Percentiles rank a stretch among this genome's conserved stretches.
Conservation (phyloP, 257 asterid genomes). For the Gentiana dahurica region DNA sequence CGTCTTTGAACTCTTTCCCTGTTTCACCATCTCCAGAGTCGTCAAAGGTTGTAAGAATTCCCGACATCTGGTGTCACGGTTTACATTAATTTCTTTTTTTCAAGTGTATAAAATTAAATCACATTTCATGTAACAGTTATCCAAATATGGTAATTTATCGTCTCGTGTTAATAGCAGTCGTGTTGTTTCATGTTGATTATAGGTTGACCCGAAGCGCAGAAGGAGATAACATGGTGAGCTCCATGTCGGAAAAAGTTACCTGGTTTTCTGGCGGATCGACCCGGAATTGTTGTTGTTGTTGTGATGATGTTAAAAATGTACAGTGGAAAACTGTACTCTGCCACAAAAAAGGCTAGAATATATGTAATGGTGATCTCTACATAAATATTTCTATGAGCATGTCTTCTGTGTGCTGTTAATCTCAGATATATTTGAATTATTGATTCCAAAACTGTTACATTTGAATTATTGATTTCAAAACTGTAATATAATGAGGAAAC, state of each 20-base stretch:
- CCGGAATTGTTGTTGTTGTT: conserved; percentile 4
- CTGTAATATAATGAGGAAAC: too few relatives aligned
- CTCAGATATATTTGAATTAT: too few relatives aligned
- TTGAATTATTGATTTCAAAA: too few relatives aligned
- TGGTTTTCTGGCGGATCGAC: not conserved
- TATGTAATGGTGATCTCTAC: too few relatives aligned
- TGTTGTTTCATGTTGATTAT: not conserved
- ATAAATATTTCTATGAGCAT: too few relatives aligned
- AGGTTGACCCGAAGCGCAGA: conserved; percentile 9
- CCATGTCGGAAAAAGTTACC: not conserved
- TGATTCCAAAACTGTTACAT: too few relatives aligned
- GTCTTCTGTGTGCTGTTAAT: too few relatives aligned
- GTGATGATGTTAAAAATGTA: conserved; percentile 2
- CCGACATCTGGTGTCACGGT: not conserved
- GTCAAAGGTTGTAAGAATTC: conserved; percentile 22
- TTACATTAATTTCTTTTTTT: not conserved
- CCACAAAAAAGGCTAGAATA: too few relatives aligned
- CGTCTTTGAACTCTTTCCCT: conserved; percentile 59
- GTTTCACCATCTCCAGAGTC: conserved; percentile 44
- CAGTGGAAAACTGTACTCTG: not conserved
- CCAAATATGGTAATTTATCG: not conserved
- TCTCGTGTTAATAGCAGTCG: not conserved
- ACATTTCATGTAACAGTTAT: too few relatives aligned
- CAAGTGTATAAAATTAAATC: not conserved
- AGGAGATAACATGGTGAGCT: conserved; percentile 2